Evolutionary conservation across 1,284 basidiomycete species (phyloP).

Genomic region (Ceratobasidium sp.): DNA sequence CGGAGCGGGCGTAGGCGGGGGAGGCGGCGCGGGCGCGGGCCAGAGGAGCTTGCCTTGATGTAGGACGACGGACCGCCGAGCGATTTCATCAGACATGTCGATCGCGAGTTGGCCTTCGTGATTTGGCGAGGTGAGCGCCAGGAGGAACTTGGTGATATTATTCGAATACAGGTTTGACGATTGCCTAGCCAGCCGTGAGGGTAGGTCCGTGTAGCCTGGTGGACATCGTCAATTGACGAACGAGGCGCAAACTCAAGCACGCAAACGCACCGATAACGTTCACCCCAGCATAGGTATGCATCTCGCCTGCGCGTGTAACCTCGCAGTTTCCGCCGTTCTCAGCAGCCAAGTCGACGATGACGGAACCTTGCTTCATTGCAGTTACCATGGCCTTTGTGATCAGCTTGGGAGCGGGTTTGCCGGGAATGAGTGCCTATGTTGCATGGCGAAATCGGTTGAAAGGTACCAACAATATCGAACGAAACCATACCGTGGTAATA

Average conservation of each 20-base stretch:
- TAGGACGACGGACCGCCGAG: conserved; percentile 80
- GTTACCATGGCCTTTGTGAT: conserved; percentile 84
- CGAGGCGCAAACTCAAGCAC: neutral
- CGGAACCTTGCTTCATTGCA: conserved; percentile 87
- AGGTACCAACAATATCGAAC: neutral
- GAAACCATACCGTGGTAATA: conserved; percentile 74
- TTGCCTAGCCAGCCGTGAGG: conserved; percentile 84
- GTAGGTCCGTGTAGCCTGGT: conserved; percentile 80
- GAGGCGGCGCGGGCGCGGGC: conserved; percentile 67
- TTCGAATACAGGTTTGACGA: conserved; percentile 89
- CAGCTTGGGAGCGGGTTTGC: conserved; percentile 82
- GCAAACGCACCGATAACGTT: conserved; percentile 75
- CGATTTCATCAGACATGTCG: conserved; percentile 82
- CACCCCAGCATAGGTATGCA: conserved; percentile 74
- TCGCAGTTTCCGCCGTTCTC: conserved; percentile 88
- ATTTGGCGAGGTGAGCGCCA: conserved; percentile 67
- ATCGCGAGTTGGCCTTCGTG: conserved; percentile 67
- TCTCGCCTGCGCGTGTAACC: conserved; percentile 78
- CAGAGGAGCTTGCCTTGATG: conserved; percentile 73
- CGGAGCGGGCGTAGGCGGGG: conserved; percentile 62
- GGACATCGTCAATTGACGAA: conserved; percentile 24
- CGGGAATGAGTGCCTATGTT: conserved; percentile 77
- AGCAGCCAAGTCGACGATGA: conserved; percentile 85
- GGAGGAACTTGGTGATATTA: conserved; percentile 87
- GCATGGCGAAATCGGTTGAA: neutral